These are phyloP conservation scores for Phytopythium cucurbitacearum DNA, from an alignment of 352 stramenopile genomes.

Conservation along the genomic window DNA sequence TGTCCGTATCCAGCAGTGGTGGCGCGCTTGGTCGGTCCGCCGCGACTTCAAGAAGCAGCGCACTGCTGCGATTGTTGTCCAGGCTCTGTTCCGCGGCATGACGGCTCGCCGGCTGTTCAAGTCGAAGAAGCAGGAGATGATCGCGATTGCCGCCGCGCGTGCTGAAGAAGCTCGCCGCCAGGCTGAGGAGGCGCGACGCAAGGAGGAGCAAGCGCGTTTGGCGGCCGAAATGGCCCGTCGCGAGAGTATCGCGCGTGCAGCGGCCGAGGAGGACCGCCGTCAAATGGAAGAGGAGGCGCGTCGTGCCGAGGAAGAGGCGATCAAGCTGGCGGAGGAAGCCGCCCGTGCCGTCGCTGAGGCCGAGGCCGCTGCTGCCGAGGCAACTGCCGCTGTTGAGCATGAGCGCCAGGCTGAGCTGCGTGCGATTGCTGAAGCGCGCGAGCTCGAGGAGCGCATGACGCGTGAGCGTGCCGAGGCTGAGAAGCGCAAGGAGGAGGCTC, in stretches of 20 bases:
- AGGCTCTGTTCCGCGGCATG: conserved; percentile 79
- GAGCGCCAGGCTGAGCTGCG: conserved; percentile 79
- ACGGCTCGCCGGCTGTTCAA: conserved; percentile 71
- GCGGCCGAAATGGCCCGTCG: conserved; percentile 52
- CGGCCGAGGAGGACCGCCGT: conserved; percentile 53
- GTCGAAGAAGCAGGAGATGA: conserved; percentile 83
- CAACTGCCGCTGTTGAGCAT: conserved; percentile 67
- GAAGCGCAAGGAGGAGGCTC: conserved; percentile 52
- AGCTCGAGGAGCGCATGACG: conserved; percentile 53
- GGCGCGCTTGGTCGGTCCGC: conserved; percentile 65
- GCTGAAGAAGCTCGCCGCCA: conserved; percentile 69
- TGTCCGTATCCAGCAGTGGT: conserved; percentile 81
- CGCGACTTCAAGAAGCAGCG: conserved; percentile 84
- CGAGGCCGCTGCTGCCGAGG: conserved; percentile 66
- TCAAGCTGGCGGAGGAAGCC: conserved; percentile 49
- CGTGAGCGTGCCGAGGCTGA: conserved; percentile 53
- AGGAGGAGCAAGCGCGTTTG: conserved; percentile 64
- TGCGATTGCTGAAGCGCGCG: conserved; percentile 69
- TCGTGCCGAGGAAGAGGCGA: conserved; percentile 57
- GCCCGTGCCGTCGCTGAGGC: conserved; percentile 53
- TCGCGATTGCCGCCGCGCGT: conserved; percentile 67
- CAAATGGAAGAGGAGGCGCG: conserved; percentile 71
- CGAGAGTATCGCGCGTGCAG: conserved; percentile 49
- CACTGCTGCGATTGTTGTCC: conserved; percentile 60
- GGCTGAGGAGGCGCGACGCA: conserved; percentile 78